Conservation (phyloP, 139 green algal species). For the Yamagishiella unicocca region DNA sequence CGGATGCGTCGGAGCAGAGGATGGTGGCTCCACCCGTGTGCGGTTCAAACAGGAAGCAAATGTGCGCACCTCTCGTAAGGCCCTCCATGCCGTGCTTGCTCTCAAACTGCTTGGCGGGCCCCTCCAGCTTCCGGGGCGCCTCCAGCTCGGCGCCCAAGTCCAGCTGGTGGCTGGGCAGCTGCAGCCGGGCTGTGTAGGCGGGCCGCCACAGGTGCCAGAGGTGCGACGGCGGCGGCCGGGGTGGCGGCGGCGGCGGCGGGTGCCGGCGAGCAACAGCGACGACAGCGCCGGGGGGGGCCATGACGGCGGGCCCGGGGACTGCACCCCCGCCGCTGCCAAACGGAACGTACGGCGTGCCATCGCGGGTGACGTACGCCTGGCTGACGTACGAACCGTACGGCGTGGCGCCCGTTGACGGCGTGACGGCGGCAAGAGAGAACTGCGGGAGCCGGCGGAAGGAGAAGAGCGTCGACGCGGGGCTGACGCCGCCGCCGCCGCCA, state of each 20-base stretch:
- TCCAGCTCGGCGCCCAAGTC: slow-evolving; percentile 34
- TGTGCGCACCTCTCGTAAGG: slow-evolving; percentile 37
- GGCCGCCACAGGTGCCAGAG: slow-evolving; percentile 50
- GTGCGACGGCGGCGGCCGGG: slow-evolving; percentile 41
- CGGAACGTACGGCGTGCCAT: not conserved
- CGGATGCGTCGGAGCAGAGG: no score
- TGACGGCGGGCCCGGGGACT: not conserved
- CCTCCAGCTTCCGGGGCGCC: slow-evolving; percentile 28
- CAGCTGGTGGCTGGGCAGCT: slow-evolving; percentile 50
- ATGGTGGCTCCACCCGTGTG: no score
- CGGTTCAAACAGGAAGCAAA: no score
- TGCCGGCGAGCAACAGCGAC: not conserved
- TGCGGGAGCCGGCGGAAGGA: slow-evolving; percentile 17
- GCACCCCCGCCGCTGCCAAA: not conserved
- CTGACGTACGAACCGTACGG: not conserved
- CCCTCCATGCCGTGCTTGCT: slow-evolving; percentile 65
- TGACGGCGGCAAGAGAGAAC: slow-evolving; percentile 15
- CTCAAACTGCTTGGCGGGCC: slow-evolving; percentile 36
- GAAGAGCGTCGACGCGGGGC: not conserved
- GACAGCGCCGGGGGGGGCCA: not conserved
- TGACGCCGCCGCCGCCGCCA: not conserved
- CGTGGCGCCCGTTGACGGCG: not conserved
- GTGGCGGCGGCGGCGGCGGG: slow-evolving; percentile 11
- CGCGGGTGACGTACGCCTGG: not conserved
- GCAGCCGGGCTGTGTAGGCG: slow-evolving; percentile 70